A percentile compares a stretch with the other conserved stretches of the same genome.
These are phyloP conservation scores for Pseudopithomyces chartarum DNA, from an alignment of 2,329 filamentous ascomycete species.

Conservation along the genomic window DNA sequence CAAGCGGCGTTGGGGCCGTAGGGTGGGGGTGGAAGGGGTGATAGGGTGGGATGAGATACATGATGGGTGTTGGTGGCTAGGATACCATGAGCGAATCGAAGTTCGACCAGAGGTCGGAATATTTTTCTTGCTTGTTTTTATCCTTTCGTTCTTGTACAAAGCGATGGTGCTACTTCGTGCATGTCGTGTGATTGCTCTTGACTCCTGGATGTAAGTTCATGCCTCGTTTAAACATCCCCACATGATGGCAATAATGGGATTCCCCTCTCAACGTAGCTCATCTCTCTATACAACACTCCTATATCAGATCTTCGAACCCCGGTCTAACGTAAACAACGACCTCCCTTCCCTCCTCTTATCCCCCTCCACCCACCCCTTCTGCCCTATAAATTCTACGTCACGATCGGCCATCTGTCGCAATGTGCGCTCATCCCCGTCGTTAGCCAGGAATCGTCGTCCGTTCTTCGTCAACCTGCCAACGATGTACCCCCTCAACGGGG, in stretches of 20 bases:
- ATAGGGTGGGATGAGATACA: too few relatives aligned
- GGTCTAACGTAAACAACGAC: slow-evolving; percentile 36
- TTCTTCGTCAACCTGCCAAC: slow-evolving; percentile 57
- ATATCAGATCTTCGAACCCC: slow-evolving; percentile 20
- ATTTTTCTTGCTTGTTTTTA: too few relatives aligned
- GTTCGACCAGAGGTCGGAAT: too few relatives aligned
- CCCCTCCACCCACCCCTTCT: slow-evolving; percentile 51
- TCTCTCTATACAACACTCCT: background rate
- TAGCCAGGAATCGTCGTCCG: slow-evolving; percentile 61
- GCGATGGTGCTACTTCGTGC: too few relatives aligned
- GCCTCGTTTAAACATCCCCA: too few relatives aligned
- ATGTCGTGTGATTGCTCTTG: too few relatives aligned
- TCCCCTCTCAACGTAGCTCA: too few relatives aligned
- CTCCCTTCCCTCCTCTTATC: slow-evolving; percentile 33
- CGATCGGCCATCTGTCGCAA: slow-evolving; percentile 52
- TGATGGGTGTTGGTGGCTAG: too few relatives aligned
- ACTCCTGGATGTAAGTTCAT: too few relatives aligned
- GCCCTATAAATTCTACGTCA: slow-evolving; percentile 55
- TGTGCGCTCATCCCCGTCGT: slow-evolving; percentile 58
- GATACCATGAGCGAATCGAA: too few relatives aligned
- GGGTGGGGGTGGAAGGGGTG: slow-evolving; percentile 24
- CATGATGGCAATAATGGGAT: too few relatives aligned
- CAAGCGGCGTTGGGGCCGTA: slow-evolving; percentile 73
- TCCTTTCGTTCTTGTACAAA: too few relatives aligned
- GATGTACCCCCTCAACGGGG: slow-evolving; percentile 55